These are phyloP conservation scores for Colletotrichum magnum DNA, from an alignment of 2,329 filamentous ascomycete genomes.

Conservation along the genomic window DNA sequence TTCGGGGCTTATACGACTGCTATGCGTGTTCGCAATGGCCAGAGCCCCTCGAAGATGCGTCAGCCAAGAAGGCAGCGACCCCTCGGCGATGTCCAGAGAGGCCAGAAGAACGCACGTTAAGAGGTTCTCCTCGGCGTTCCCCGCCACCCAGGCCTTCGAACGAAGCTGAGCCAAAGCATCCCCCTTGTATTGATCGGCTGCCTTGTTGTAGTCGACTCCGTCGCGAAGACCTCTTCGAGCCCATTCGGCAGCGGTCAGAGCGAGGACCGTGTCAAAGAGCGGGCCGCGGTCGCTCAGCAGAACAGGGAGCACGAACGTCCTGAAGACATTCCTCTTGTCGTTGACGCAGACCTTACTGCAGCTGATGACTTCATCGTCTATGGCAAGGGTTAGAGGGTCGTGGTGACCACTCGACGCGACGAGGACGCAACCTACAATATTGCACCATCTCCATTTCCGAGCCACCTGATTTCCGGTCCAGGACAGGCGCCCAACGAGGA, in stretches of 20 bases:
- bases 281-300: constrained; percentile 19
- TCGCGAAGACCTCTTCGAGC: not conserved
- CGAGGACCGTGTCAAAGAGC: constrained; percentile 16
- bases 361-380: constrained; percentile 30
- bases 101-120: constrained; percentile 31
- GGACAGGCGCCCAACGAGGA: constrained; percentile 3
- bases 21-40: constrained; percentile 9
- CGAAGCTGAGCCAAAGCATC: constrained; percentile 19
- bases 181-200: constrained; percentile 14
- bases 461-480: not conserved
- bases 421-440: constrained; percentile 15
- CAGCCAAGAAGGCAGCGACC: constrained; percentile 11
- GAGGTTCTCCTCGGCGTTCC: constrained; percentile 1
- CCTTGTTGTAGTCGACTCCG: constrained; percentile 4
- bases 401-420: not conserved
- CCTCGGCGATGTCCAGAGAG: constrained; percentile 20
- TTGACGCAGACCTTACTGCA: constrained; percentile 19
- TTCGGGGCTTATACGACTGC: constrained; percentile 3
- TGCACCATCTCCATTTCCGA: constrained; percentile 14
- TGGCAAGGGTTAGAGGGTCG: not conserved
- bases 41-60: constrained; percentile 10
- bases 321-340: constrained; percentile 18
- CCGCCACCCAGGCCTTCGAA: not conserved
- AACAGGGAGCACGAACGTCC: constrained; percentile 18
- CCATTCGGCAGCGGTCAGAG: constrained; percentile 20